Percentiles rank a stretch among this genome's conserved stretches.
Conservation (phyloP, 2,329 filamentous ascomycete genomes). For the Beauveria caledonica region DNA sequence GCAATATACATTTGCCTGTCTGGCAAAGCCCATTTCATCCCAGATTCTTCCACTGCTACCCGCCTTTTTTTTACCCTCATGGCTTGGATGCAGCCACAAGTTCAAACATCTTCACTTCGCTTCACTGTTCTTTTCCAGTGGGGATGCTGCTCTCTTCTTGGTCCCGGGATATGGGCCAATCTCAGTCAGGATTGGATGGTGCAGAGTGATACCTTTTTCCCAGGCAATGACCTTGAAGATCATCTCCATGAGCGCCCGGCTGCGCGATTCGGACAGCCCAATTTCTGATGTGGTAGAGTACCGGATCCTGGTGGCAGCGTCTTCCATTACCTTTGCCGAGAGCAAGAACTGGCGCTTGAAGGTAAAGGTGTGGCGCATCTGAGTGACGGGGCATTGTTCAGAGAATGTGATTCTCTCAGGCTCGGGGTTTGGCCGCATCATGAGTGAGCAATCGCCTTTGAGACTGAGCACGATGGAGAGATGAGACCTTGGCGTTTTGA, state of each 20-base stretch:
- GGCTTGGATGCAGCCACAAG: neutral
- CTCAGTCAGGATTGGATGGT: neutral
- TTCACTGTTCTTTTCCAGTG: neutral
- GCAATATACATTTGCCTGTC: no score
- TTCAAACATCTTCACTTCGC: neutral
- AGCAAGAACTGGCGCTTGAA: accelerated
- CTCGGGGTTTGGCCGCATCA: no score
- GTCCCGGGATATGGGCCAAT: neutral
- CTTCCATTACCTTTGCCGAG: neutral
- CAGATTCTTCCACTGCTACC: no score
- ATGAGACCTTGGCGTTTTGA: neutral
- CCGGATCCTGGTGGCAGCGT: neutral
- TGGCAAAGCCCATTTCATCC: no score
- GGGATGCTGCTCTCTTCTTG: neutral
- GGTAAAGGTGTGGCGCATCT: neutral
- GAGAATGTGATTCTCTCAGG: neutral
- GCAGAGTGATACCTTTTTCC: neutral
- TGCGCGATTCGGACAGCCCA: neutral
- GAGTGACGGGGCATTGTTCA: neutral
- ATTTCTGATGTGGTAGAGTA: neutral
- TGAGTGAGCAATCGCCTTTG: no score
- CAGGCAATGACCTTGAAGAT: neutral
- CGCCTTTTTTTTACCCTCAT: neutral
- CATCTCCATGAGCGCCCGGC: neutral
- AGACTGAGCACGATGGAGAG: neutral